Conservation (phyloP, 768 basidiomycete species). For the Phlebiopsis flavidoalba region DNA sequence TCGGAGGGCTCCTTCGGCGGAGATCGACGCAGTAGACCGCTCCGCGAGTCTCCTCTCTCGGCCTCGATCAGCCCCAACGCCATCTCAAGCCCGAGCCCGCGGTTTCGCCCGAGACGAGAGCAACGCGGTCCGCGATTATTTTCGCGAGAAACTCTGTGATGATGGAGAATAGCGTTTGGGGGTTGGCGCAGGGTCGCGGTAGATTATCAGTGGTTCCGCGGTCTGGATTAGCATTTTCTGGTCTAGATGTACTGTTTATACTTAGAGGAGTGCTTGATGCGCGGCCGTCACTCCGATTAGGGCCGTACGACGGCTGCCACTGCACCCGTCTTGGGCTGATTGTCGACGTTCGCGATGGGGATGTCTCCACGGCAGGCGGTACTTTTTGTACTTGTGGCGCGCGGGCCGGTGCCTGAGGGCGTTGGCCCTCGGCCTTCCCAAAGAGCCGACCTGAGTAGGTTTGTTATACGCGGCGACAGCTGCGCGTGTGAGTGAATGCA, state of each 20-base stretch:
- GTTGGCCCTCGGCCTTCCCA: too few relatives aligned
- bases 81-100: constrained; percentile 76
- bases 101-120: constrained; percentile 36
- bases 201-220: background rate
- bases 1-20: constrained; percentile 45
- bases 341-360: constrained; percentile 14
- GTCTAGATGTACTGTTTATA: too few relatives aligned
- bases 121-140: constrained; percentile 31
- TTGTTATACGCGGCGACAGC: too few relatives aligned
- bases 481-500: too few relatives aligned
- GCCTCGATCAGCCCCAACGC: constrained; percentile 69
- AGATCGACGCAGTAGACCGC: constrained; percentile 69
- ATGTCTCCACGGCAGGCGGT: background rate
- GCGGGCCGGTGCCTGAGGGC: too few relatives aligned
- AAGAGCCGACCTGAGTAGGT: too few relatives aligned
- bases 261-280: constrained; percentile 30
- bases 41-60: constrained; percentile 56
- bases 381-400: too few relatives aligned
- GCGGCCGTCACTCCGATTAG: constrained; percentile 65
- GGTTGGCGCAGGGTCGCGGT: constrained; percentile 9
- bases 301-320: constrained; percentile 53
- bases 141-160: constrained; percentile 27
- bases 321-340: constrained; percentile 26
- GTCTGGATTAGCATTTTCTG: too few relatives aligned
- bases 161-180: constrained; percentile 21